phyloP scores from a whole-genome alignment of 1,284 basidiomycete genomes.

The Testicularia cyperi region DNA sequence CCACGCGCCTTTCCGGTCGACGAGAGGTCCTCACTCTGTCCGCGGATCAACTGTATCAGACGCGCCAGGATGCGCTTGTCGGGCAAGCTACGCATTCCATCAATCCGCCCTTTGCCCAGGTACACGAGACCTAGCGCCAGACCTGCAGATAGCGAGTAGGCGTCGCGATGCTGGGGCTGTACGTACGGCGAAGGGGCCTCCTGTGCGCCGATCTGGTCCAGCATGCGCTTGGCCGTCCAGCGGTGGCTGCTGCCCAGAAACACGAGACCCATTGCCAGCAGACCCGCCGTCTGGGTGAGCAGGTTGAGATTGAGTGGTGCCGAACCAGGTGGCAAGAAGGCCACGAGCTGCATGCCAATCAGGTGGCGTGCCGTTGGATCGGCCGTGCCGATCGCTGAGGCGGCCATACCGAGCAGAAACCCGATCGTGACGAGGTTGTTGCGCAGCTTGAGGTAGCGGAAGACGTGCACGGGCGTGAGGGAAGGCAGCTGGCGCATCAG shows the following conservation, averaged over 20 bases:
- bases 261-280: constrained; percentile 84
- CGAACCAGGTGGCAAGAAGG: constrained; percentile 80
- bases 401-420: constrained; percentile 84
- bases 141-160: constrained; percentile 85
- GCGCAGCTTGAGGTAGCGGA: constrained; percentile 88
- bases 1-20: too few species aligned
- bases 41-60: constrained; percentile 36
- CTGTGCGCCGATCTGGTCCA: constrained; percentile 77
- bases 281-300: constrained; percentile 83
- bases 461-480: constrained; percentile 78
- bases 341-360: constrained; percentile 87
- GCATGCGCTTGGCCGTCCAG: constrained; percentile 86
- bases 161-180: constrained; percentile 67
- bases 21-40: constrained; percentile 3
- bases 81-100: constrained; percentile 40
- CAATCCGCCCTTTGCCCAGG: constrained; percentile 69
- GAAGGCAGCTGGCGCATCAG: constrained; percentile 84
- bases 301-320: constrained; percentile 87
- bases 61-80: constrained; percentile 45
- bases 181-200: constrained; percentile 75
- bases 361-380: constrained; percentile 86
- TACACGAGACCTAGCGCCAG: constrained; percentile 93
- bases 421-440: constrained; percentile 93
- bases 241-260: constrained; percentile 85
- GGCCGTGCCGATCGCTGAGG: constrained; percentile 83